phyloP scores from a whole-genome alignment of 441 rosid species.

The Populus tomentosa region DNA sequence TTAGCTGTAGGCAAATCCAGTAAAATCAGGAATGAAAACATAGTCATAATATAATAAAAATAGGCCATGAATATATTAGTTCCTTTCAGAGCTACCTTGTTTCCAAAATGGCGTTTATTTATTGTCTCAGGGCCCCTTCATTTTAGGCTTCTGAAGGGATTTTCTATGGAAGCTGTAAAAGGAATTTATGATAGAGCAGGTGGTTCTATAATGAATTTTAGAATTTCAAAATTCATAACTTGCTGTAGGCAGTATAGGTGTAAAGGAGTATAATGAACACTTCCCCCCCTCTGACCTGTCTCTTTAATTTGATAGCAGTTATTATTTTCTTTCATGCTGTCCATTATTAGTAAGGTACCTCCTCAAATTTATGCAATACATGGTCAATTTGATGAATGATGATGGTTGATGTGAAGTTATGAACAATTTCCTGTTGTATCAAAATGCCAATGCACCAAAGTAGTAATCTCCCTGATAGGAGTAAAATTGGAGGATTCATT shows the following conservation, averaged over 20 bases:
- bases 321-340: neutral
- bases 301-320: neutral
- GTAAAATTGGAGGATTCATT: neutral
- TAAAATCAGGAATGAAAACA: neutral
- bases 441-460: neutral
- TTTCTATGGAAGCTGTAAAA: neutral
- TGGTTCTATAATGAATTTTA: neutral
- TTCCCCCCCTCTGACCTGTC: neutral
- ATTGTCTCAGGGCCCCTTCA: neutral
- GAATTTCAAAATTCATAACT: neutral
- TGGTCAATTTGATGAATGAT: neutral
- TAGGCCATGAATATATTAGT: neutral
- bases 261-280: neutral
- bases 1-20: neutral
- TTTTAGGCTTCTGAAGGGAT: neutral
- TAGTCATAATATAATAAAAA: neutral
- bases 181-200: neutral
- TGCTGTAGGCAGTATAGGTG: neutral
- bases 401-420: neutral
- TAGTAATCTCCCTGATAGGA: neutral
- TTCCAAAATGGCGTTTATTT: neutral
- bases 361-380: neutral
- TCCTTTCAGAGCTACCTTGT: neutral
- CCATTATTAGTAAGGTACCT: neutral
- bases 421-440: neutral